Evolutionary conservation across 2,329 filamentous ascomycete genomes (phyloP).

Genomic region (Camillea tinctor): DNA sequence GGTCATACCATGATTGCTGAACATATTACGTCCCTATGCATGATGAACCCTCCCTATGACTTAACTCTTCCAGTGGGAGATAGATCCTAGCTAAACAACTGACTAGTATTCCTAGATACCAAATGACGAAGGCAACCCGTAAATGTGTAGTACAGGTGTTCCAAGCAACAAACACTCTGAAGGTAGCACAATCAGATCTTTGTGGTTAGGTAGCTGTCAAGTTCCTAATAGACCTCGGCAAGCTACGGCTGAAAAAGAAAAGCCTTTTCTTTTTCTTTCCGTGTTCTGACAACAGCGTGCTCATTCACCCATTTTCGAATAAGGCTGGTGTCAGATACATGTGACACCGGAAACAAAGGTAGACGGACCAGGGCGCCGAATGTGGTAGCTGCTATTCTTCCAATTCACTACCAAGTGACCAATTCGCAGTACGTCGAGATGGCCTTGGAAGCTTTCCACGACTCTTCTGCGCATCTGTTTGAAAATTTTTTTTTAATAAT

Average conservation of each 20-base stretch:
- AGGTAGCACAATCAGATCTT: not conserved
- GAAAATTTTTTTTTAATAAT: too few relatives aligned
- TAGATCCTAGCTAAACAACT: not conserved
- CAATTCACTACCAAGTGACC: constrained; percentile 22
- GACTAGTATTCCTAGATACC: not conserved
- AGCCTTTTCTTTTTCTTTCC: not conserved
- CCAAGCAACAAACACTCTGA: not conserved
- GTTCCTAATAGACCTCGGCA: not conserved
- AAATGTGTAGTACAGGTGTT: not conserved
- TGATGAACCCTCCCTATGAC: not conserved
- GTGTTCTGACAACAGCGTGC: not conserved
- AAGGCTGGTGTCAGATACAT: not conserved
- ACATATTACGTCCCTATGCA: not conserved
- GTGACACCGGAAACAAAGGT: constrained; percentile 11
- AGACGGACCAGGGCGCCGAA: constrained; percentile 17
- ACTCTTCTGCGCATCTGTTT: constrained; percentile 21
- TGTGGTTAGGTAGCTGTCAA: not conserved
- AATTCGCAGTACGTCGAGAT: constrained; percentile 20
- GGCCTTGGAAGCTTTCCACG: constrained; percentile 19
- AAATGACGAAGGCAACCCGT: not conserved
- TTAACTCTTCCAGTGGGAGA: not conserved
- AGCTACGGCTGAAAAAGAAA: not conserved
- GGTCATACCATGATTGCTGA: not conserved
- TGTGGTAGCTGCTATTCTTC: constrained; percentile 13
- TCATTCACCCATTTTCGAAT: not conserved